phyloP scores from a whole-genome alignment of 129 eudicot genomes.

The Erigeron canadensis region DNA sequence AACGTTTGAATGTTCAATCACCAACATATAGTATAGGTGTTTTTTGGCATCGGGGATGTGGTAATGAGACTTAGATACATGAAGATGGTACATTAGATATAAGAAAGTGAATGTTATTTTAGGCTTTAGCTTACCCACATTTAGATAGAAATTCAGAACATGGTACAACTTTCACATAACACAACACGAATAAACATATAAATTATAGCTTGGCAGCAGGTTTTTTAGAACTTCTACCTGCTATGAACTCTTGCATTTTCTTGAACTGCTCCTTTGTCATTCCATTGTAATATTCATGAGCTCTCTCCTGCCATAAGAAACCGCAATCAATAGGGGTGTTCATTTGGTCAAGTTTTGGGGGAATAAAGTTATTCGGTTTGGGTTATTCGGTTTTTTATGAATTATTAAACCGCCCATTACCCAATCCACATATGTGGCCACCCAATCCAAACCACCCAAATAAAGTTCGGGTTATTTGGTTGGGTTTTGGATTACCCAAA shows the following conservation, averaged over 20 bases:
- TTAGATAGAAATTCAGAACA: not conserved
- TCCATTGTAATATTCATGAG: slow-evolving; percentile 80
- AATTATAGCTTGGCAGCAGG: slow-evolving; percentile 64
- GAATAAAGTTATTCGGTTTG: too few relatives aligned
- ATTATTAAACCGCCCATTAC: too few relatives aligned
- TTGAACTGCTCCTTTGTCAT: slow-evolving; percentile 97
- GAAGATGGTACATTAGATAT: not conserved
- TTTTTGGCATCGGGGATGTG: too few relatives aligned
- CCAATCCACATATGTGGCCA: too few relatives aligned
- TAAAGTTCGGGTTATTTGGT: too few relatives aligned
- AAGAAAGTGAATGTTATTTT: not conserved
- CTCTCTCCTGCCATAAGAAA: slow-evolving; percentile 65
- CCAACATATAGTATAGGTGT: too few relatives aligned
- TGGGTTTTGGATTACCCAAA: too few relatives aligned
- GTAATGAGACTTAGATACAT: not conserved
- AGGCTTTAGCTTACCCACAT: not conserved
- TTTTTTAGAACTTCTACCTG: slow-evolving; percentile 65
- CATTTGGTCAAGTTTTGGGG: too few relatives aligned
- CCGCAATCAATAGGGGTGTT: not conserved
- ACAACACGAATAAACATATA: not conserved
- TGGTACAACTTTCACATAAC: not conserved
- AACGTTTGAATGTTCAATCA: too few relatives aligned
- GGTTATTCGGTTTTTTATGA: too few relatives aligned
- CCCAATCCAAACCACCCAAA: too few relatives aligned
- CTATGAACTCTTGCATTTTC: slow-evolving; percentile 94